Evolutionary conservation across 2,329 filamentous ascomycete genomes (phyloP), one percentile per base, ranked within the genome.

Genomic region (Colletotrichum sp.): DNA sequence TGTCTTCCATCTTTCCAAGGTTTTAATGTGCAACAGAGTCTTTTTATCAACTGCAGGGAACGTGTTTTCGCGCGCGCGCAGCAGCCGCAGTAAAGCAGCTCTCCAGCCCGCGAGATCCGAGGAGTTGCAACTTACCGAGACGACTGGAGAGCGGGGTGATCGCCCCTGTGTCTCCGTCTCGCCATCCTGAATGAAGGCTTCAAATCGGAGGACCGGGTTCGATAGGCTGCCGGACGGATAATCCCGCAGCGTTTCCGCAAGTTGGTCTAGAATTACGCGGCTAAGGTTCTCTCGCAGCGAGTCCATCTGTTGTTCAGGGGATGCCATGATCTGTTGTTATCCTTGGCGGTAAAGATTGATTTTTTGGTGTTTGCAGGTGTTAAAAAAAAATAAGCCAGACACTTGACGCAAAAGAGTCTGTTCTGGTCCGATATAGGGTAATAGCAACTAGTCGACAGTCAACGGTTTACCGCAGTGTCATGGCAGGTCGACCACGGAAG

Each of bases 171-270:
- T 39, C 44, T 66, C 68, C 13, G 72, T 70, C 52, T 77, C 70
- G 39, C 76, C 76, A 30, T 77, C 76, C 59, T 77, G 76, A 30
- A 77, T 76, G 36, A 77, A 77, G 18, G 76, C 76, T 55, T 77
- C 76, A 28, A 77, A 76, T 44, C 76, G 75, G 18, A 77, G 67
- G 24, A 77, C 76, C 6, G 76, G 76, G 60, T 77, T 77, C 34
- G 68, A 44, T n/a, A 77, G 71, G 63, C 66, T 77, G 13, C 74
- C 75, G 32, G 76, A 71, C 13, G 75, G 71, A 76, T 76, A 77
- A 71, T 77, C 75, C 67, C 72, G 67, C 57, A 77, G 32, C 5
- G 76, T 74, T 68, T 77, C 75, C 24, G 75, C 65, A 60, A 77
- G 71, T 48, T 77, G 76, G 18, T 77, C 76, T 44, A 77, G 60